Conservation (phyloP, 1,139 yeast species). For the Debaryomyces singareniensis region DNA sequence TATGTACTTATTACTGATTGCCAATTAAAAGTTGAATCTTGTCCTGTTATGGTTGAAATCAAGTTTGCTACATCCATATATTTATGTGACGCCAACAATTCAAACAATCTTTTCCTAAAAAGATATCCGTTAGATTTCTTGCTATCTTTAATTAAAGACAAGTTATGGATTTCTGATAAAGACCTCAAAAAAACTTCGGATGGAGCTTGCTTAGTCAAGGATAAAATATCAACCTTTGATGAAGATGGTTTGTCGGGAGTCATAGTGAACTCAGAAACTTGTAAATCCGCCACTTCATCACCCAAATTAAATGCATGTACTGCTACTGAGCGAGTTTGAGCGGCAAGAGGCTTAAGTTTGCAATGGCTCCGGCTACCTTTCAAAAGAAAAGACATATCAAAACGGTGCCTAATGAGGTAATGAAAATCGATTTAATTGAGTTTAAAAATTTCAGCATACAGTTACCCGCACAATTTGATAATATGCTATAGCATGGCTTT, state of each 20-base stretch:
- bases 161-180: neutral
- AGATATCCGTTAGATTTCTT: neutral
- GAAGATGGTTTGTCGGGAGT: neutral
- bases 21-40: conserved; percentile 6
- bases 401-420: too few relatives aligned
- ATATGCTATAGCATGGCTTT: too few relatives aligned
- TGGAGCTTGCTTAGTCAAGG: neutral
- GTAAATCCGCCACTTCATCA: too few relatives aligned
- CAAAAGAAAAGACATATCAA: too few relatives aligned
- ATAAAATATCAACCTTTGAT: neutral
- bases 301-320: too few relatives aligned
- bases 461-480: too few relatives aligned
- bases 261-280: too few relatives aligned
- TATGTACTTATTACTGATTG: conserved; percentile 10
- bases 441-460: too few relatives aligned
- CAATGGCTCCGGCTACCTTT: too few relatives aligned
- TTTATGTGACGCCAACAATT: neutral
- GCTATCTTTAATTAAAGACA: neutral
- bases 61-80: conserved; percentile 16
- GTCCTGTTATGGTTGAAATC: conserved; percentile 13
- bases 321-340: too few relatives aligned
- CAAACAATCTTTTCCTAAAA: neutral
- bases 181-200: neutral
- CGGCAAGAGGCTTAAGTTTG: too few relatives aligned
- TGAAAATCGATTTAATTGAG: too few relatives aligned